phyloP scores from a whole-genome alignment of 495 filamentous ascomycete species.

The Neurospora sp. region DNA sequence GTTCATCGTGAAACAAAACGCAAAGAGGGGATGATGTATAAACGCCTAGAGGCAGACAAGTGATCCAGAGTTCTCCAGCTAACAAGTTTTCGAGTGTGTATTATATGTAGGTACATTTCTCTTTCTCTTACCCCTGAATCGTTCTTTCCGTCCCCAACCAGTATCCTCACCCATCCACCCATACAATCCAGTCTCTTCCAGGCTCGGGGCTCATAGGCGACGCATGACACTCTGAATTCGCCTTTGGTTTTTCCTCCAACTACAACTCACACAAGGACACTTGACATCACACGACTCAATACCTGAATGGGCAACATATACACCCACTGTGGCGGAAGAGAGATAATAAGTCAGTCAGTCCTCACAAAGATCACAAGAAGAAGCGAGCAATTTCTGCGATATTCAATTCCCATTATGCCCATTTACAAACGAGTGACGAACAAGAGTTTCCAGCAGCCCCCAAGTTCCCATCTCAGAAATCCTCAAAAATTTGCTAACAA shows the following conservation, averaged over 20 bases:
- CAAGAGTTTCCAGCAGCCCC: background rate
- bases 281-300: no score
- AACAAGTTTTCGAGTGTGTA: no score
- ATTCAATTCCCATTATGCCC: background rate
- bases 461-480: background rate
- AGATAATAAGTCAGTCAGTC: background rate
- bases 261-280: background rate
- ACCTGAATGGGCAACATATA: background rate
- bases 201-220: background rate
- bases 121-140: no score
- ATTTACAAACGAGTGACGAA: background rate
- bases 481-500: no score
- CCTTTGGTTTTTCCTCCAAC: background rate
- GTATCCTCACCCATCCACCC: background rate
- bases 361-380: background rate
- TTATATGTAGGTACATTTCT: no score
- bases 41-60: no score
- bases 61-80: no score
- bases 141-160: background rate
- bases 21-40: no score
- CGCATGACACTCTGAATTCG: background rate
- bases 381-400: no score
- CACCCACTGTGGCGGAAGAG: background rate
- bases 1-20: no score
- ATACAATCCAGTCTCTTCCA: background rate